phyloP scores from a whole-genome alignment of 2,329 filamentous ascomycete genomes.

The Geoglossum cookeanum region DNA sequence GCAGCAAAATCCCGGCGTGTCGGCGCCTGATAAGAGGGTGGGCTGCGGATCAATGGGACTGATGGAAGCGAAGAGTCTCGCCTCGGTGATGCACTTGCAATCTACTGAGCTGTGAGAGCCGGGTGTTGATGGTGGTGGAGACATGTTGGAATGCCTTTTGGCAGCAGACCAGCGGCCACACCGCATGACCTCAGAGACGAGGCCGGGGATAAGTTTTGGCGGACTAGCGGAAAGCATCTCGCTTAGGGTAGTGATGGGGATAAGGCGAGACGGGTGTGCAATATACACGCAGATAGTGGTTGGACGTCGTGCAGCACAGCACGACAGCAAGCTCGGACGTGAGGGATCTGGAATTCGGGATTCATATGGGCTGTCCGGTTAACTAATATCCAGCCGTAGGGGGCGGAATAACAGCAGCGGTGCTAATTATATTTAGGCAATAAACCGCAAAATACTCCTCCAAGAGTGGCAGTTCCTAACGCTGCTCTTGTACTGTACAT shows the following conservation, averaged over 20 bases:
- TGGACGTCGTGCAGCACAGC: no score
- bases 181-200: neutral
- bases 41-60: neutral
- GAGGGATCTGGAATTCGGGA: neutral
- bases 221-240: neutral
- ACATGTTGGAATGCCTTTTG: neutral
- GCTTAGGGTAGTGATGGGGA: neutral
- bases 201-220: neutral
- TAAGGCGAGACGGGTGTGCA: no score
- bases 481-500: neutral
- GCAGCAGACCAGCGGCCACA: neutral
- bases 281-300: no score
- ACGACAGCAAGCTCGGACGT: no score
- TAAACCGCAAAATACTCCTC: neutral
- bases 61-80: neutral
- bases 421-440: neutral
- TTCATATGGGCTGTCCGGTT: neutral
- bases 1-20: neutral
- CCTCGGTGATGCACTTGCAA: neutral
- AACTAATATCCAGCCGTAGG: neutral
- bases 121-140: neutral
- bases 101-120: no score
- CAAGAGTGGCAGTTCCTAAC: neutral
- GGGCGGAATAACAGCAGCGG: no score
- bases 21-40: neutral